A percentile compares a stretch with the other conserved stretches of the same genome.
phyloP scores from a whole-genome alignment of 306 rosid species.

The Cicer yamashitae region DNA sequence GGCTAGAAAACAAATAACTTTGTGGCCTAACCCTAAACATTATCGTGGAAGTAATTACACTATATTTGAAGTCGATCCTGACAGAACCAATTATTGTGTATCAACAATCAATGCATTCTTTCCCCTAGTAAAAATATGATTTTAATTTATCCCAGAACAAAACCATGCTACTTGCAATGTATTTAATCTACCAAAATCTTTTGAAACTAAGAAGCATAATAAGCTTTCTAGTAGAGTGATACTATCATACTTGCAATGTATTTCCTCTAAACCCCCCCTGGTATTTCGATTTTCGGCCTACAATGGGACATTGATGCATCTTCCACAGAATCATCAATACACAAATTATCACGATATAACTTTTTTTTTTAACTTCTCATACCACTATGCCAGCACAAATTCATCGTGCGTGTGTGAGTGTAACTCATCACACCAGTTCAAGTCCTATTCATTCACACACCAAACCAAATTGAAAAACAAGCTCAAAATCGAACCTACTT shows the following conservation, averaged over 20 bases:
- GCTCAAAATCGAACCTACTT: slow-evolving; percentile 27
- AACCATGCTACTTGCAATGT: neutral
- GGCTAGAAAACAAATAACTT: slow-evolving; percentile 7
- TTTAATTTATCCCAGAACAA: slow-evolving; percentile 14
- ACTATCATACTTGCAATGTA: neutral
- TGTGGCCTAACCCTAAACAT: neutral
- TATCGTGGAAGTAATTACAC: neutral
- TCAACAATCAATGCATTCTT: slow-evolving; percentile 3
- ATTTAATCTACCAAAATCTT: slow-evolving; percentile 24
- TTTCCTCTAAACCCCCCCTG: neutral
- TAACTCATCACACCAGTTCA: neutral
- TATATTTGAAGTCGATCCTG: slow-evolving; percentile 7
- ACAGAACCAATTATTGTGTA: neutral
- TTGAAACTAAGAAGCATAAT: neutral
- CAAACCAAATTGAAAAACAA: slow-evolving; percentile 1
- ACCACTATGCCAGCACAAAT: slow-evolving; percentile 14
- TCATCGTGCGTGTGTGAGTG: neutral
- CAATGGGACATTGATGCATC: neutral
- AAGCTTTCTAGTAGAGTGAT: neutral
- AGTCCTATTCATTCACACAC: slow-evolving; percentile 26
- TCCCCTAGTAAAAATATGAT: neutral
- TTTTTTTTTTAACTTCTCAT: neutral
- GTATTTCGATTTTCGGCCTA: neutral
- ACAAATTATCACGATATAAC: slow-evolving; percentile 10
- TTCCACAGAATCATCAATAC: slow-evolving; percentile 5